These are phyloP conservation scores for Acer campestre DNA, from an alignment of 345 rosid genomes.

Conservation along the genomic window DNA sequence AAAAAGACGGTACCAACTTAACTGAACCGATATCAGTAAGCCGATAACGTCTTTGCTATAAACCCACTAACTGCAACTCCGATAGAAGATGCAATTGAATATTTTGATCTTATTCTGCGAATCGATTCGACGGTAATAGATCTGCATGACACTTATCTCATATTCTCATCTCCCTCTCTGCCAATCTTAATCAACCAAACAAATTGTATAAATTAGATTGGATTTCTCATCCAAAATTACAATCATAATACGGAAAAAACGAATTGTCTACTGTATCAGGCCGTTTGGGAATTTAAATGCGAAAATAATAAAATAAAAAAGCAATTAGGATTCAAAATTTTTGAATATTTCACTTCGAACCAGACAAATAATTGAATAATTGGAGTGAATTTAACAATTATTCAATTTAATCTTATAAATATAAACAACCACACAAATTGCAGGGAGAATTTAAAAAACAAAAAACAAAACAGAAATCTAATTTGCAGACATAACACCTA, in stretches of 20 bases:
- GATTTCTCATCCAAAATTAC: not conserved
- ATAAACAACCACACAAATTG: not conserved
- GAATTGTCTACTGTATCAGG: no score
- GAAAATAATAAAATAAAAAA: no score
- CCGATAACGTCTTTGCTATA: constrained; percentile 33
- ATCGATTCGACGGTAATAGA: constrained; percentile 24
- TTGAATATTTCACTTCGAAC: not conserved
- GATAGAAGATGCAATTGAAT: constrained; percentile 30
- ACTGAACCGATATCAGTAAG: constrained; percentile 33
- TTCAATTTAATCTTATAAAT: not conserved
- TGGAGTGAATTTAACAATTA: not conserved
- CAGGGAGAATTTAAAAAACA: not conserved
- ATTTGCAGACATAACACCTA: not conserved
- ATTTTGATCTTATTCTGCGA: constrained; percentile 25
- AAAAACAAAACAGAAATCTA: not conserved
- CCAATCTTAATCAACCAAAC: constrained; percentile 12
- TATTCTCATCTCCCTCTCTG: constrained; percentile 26
- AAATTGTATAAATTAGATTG: not conserved
- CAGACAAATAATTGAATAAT: not conserved
- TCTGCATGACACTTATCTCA: constrained; percentile 39
- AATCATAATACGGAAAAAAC: not conserved
- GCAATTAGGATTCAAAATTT: no score
- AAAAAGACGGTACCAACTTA: constrained; percentile 42
- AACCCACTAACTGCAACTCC: constrained; percentile 15
- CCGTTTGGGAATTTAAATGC: no score